Evolutionary conservation across 2,329 filamentous ascomycete species (phyloP).

Genomic region (Bipolaris cookei): DNA sequence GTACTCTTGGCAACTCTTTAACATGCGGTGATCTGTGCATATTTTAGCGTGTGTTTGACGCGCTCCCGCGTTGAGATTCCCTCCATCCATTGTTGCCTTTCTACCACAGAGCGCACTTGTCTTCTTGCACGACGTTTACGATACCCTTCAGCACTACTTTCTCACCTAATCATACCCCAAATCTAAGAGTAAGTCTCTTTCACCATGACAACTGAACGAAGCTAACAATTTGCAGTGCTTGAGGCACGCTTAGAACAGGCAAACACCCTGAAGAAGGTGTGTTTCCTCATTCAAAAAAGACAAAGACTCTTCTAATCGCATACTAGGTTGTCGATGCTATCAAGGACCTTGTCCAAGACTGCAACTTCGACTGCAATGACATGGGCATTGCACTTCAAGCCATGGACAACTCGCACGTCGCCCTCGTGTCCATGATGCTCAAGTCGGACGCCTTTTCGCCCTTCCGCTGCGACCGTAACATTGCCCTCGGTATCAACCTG

Average conservation of each 20-base stretch:
- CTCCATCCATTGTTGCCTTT: constrained; percentile 29
- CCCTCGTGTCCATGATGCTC: constrained; percentile 98
- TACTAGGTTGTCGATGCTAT: constrained; percentile 92
- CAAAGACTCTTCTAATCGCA: constrained; percentile 19
- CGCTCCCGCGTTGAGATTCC: constrained; percentile 27
- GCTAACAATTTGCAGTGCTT: constrained; percentile 68
- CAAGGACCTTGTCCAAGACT: constrained; percentile 99
- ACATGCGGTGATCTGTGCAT: constrained; percentile 16
- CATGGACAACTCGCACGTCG: constrained; percentile 99
- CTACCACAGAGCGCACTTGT: constrained; percentile 10
- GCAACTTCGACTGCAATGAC: constrained; percentile 99
- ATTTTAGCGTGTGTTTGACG: constrained; percentile 31
- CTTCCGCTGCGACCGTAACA: constrained; percentile 98
- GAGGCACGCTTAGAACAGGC: constrained; percentile 98
- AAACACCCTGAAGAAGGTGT: constrained; percentile 89
- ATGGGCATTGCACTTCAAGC: constrained; percentile 96
- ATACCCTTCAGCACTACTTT: constrained; percentile 4
- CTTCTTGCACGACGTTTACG: constrained; percentile 13
- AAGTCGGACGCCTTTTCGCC: constrained; percentile 93
- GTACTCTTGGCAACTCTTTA: constrained; percentile 12
- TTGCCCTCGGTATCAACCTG: constrained; percentile 96
- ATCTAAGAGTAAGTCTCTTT: constrained; percentile 28
- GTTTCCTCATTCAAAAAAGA: not conserved
- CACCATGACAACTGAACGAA: not conserved
- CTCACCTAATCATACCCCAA: constrained; percentile 5